Conservation (phyloP, 371 early-diverging fungal species). For the Apophysomyces variabilis region DNA sequence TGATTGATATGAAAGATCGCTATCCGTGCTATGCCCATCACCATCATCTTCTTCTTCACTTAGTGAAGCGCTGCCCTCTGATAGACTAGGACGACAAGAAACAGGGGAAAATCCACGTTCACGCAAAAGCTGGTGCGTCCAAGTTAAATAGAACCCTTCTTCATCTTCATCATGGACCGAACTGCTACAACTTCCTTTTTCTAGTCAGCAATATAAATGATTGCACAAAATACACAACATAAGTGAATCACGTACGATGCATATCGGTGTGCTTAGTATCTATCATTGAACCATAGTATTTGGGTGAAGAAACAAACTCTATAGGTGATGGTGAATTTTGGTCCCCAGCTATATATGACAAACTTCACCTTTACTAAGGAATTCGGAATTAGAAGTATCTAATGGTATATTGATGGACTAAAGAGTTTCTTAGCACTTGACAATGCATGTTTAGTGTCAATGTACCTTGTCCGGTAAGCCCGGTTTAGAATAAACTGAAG, state of each 20-base stretch:
- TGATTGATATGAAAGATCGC: constrained; percentile 5
- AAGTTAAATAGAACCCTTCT: constrained; percentile 44
- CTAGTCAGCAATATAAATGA: background rate
- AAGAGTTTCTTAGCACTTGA: background rate
- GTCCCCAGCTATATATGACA: too few relatives aligned
- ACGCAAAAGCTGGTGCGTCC: constrained; percentile 46
- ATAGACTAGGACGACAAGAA: constrained; percentile 16
- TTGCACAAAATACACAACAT: background rate
- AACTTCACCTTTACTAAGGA: background rate
- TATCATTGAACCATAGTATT: background rate
- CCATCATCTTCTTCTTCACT: constrained; percentile 2
- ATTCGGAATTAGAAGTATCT: background rate
- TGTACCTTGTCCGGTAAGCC: constrained; percentile 2
- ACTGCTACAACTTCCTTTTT: background rate
- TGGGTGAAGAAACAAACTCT: too few relatives aligned
- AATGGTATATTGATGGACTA: background rate
- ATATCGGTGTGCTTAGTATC: background rate
- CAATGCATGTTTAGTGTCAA: background rate
- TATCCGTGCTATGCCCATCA: constrained; percentile 5
- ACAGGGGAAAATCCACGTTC: constrained; percentile 34
- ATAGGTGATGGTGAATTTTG: background rate
- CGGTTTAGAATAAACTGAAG: background rate
- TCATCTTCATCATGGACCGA: constrained; percentile 37
- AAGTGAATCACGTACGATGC: too few relatives aligned
- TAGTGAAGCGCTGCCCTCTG: background rate